Conservation (phyloP, 2,329 filamentous ascomycete genomes). For the Colletotrichum higginsianum region DNA sequence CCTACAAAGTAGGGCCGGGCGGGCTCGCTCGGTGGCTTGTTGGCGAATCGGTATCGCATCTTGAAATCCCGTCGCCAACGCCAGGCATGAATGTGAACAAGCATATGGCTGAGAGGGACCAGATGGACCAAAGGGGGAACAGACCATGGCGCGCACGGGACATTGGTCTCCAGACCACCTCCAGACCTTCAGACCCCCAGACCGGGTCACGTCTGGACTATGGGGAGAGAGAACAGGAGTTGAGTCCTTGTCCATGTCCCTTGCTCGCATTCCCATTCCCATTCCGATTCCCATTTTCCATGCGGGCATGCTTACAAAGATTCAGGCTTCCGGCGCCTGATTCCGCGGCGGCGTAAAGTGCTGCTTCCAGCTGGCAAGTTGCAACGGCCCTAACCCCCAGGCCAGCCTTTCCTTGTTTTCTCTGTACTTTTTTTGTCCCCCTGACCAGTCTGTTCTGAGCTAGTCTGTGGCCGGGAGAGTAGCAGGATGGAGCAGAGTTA, state of each 20-base stretch:
- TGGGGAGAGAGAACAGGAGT: conserved; percentile 7
- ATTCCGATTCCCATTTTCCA: not conserved
- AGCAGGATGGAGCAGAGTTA: no score
- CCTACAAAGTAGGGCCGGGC: conserved; percentile 3
- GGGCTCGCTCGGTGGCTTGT: not conserved
- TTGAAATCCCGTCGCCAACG: conserved; percentile 11
- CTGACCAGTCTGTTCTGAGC: conserved; percentile 35
- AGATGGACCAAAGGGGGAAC: conserved; percentile 15
- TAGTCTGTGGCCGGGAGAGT: conserved; percentile 15
- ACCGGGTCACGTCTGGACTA: conserved; percentile 1
- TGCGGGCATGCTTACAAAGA: not conserved
- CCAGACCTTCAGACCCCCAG: no score
- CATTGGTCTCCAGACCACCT: conserved; percentile 7
- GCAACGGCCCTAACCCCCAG: conserved; percentile 29
- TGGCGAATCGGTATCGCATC: conserved; percentile 25
- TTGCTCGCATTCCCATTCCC: not conserved
- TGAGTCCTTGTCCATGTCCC: conserved; percentile 12
- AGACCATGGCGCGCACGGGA: conserved; percentile 33
- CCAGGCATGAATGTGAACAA: conserved; percentile 11
- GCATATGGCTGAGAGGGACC: not conserved
- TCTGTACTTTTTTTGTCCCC: conserved; percentile 8
- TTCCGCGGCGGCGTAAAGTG: conserved; percentile 9
- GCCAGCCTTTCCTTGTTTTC: conserved; percentile 37
- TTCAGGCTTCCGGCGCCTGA: conserved; percentile 26
- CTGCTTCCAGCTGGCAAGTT: conserved; percentile 38